Conservation (phyloP, 257 asterid species). For the Hygrophila difformis region DNA sequence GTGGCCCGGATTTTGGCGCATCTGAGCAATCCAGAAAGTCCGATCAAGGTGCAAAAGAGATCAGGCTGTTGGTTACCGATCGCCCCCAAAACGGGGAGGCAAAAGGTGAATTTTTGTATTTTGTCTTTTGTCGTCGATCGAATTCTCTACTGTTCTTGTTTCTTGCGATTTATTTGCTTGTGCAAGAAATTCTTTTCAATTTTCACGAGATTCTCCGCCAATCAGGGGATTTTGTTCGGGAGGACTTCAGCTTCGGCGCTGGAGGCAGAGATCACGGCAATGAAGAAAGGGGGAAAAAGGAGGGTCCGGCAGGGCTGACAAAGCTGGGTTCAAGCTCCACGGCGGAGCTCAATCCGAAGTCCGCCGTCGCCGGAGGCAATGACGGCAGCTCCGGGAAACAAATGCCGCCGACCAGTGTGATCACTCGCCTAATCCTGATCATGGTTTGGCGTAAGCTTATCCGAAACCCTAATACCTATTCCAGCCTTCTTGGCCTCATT, state of each 20-base stretch:
- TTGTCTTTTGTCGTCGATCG: background rate
- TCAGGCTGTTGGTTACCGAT: slow-evolving; percentile 71
- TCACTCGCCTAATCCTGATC: slow-evolving; percentile 85
- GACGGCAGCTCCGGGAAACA: slow-evolving; percentile 40
- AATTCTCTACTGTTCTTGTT: background rate
- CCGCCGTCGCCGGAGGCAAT: slow-evolving; percentile 22
- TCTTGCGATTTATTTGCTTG: slow-evolving; percentile 19
- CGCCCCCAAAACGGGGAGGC: slow-evolving; percentile 73
- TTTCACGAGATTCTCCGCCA: too few species aligned
- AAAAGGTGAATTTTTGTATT: slow-evolving; percentile 42
- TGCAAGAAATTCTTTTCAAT: too few species aligned
- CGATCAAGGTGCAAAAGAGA: slow-evolving; percentile 82
- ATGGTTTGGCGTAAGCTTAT: slow-evolving; percentile 99
- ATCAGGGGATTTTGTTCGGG: slow-evolving; percentile 54
- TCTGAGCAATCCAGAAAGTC: slow-evolving; percentile 68
- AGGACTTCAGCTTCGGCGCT: slow-evolving; percentile 64
- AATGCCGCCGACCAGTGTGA: slow-evolving; percentile 90
- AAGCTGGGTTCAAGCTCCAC: slow-evolving; percentile 64
- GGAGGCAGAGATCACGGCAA: slow-evolving; percentile 57
- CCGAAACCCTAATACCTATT: slow-evolving; percentile 89
- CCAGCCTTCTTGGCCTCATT: slow-evolving; percentile 81
- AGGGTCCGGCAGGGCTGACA: slow-evolving; percentile 41
- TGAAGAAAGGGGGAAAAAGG: slow-evolving; percentile 42
- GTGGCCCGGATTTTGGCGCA: slow-evolving; percentile 39
- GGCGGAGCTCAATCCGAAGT: slow-evolving; percentile 49